A percentile compares a stretch with the other conserved stretches of the same genome.
phyloP scores from a whole-genome alignment of 2,329 filamentous ascomycete species.

The Verticillium tricorpus region DNA sequence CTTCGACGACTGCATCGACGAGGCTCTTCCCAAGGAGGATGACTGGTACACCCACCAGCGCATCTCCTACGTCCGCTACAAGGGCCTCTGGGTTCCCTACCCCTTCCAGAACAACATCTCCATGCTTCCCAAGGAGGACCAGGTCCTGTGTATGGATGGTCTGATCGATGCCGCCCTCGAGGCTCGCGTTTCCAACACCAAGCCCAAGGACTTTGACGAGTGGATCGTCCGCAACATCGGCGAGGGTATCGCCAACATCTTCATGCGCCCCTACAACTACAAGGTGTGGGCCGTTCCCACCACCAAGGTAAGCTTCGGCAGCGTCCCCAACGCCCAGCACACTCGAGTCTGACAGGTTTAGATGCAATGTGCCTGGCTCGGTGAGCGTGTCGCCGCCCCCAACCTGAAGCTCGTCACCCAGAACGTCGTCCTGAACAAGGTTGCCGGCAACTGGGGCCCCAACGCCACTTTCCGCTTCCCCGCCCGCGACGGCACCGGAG shows the following conservation, averaged over 20 bases:
- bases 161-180: constrained; percentile 93
- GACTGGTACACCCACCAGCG: constrained; percentile 99
- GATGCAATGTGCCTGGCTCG: constrained; percentile 99
- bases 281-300: constrained; percentile 99
- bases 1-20: constrained; percentile 98
- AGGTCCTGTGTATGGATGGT: constrained; percentile 89
- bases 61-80: constrained; percentile 98
- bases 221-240: constrained; percentile 96
- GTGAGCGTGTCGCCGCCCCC: constrained; percentile 95
- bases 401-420: constrained; percentile 90
- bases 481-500: constrained; percentile 89
- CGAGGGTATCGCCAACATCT: constrained; percentile 82
- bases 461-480: constrained; percentile 99
- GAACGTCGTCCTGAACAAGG: constrained; percentile 95
- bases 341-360: constrained; percentile 27
- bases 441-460: constrained; percentile 94
- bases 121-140: constrained; percentile 94
- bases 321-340: not conserved
- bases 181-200: constrained; percentile 78
- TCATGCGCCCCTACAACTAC: constrained; percentile 99
- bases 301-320: constrained; percentile 65
- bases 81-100: constrained; percentile 94
- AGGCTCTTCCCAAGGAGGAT: constrained; percentile 86
- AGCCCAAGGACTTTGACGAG: constrained; percentile 96
- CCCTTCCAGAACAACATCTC: constrained; percentile 99